These are phyloP conservation scores for Viola pubescens DNA, from an alignment of 441 rosid species.

Conservation along the genomic window DNA sequence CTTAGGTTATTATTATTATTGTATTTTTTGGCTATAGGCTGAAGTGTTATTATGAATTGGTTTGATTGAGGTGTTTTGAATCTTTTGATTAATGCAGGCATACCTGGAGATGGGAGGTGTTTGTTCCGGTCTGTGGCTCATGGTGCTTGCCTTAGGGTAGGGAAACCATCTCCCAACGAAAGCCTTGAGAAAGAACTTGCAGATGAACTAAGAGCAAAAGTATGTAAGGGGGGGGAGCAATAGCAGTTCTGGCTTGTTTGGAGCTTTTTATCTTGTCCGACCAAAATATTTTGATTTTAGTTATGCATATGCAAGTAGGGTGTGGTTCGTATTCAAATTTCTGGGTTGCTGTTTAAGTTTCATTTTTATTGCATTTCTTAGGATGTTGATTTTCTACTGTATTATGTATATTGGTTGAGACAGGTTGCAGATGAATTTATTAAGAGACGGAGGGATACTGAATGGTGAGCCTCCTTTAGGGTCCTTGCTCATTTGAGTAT, in stretches of 20 bases:
- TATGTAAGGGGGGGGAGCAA: slow-evolving; percentile 10
- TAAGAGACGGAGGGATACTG: slow-evolving; percentile 55
- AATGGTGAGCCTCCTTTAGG: slow-evolving; percentile 37
- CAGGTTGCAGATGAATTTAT: slow-evolving; percentile 73
- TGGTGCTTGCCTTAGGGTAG: slow-evolving; percentile 44
- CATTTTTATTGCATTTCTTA: neutral
- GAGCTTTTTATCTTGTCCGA: no score
- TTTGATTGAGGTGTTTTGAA: slow-evolving; percentile 1
- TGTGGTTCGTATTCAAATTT: no score
- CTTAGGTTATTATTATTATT: slow-evolving; percentile 18
- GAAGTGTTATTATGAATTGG: neutral
- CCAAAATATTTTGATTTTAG: no score
- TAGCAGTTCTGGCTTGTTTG: no score
- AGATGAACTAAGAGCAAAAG: slow-evolving; percentile 59
- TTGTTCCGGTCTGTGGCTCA: slow-evolving; percentile 63
- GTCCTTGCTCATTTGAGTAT: slow-evolving; percentile 3
- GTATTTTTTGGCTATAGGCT: neutral
- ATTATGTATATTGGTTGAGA: slow-evolving; percentile 9
- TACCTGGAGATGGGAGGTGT: slow-evolving; percentile 72
- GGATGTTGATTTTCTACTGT: slow-evolving; percentile 4
- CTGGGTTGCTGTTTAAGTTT: neutral
- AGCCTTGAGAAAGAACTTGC: slow-evolving; percentile 50
- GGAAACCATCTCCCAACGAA: slow-evolving; percentile 53
- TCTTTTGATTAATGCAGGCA: slow-evolving; percentile 28
- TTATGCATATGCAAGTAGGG: no score